phyloP scores from a whole-genome alignment of 371 early-diverging fungal genomes.

The Mortierella sp. region DNA sequence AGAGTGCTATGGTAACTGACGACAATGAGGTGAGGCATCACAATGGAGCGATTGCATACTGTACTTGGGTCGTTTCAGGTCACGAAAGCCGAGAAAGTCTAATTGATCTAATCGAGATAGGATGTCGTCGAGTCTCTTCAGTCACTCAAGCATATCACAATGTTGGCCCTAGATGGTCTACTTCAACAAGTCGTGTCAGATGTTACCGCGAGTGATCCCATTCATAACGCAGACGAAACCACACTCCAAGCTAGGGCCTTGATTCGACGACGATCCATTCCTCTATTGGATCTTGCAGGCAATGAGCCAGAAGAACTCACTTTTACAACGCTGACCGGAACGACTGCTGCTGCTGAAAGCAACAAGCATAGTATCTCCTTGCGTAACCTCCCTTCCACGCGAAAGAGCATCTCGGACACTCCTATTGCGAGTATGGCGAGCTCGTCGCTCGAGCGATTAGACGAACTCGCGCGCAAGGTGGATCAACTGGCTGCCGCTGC shows the following conservation, averaged over 20 bases:
- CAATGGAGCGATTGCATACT: too few species aligned
- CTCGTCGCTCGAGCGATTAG: constrained; percentile 42
- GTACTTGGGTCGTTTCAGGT: not conserved
- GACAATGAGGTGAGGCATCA: not conserved
- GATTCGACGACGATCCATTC: constrained; percentile 33
- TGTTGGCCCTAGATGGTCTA: constrained; percentile 46
- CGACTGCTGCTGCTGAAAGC: too few species aligned
- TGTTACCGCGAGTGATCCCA: constrained; percentile 48
- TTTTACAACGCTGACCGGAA: too few species aligned
- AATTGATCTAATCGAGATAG: constrained; percentile 22
- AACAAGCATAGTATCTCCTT: not conserved
- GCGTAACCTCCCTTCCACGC: not conserved
- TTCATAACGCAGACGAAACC: constrained; percentile 44
- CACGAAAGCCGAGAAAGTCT: too few species aligned
- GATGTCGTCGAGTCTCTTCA: constrained; percentile 43
- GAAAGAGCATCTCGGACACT: constrained; percentile 17
- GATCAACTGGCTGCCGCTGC: constrained; percentile 31
- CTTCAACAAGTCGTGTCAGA: constrained; percentile 51
- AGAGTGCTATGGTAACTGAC: not conserved
- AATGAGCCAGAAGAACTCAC: not conserved
- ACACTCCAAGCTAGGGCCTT: constrained; percentile 46
- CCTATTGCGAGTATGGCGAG: constrained; percentile 29
- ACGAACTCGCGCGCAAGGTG: constrained; percentile 43
- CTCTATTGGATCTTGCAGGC: constrained; percentile 11
- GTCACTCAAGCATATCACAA: constrained; percentile 49